Conservation (phyloP, 306 rosid species). For the Psophocarpus tetragonolobus region DNA sequence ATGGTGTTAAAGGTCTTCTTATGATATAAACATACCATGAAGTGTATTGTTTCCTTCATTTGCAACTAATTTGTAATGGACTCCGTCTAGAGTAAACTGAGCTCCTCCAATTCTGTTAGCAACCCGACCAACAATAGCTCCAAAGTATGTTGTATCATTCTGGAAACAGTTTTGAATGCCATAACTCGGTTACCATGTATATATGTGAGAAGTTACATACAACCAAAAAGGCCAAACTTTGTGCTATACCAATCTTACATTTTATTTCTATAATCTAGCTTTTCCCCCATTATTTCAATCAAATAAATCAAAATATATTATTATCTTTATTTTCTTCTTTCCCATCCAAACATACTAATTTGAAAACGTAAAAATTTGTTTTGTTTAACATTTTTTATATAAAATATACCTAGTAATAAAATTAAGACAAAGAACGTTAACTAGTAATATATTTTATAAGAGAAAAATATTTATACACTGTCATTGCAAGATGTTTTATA, state of each 20-base stretch:
- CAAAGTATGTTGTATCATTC: conserved; percentile 69
- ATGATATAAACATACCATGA: conserved; percentile 61
- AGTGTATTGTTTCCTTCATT: conserved; percentile 75
- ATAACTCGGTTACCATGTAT: not conserved
- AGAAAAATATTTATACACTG: too few relatives aligned
- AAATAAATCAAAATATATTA: too few relatives aligned
- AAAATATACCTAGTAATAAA: too few relatives aligned
- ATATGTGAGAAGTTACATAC: not conserved
- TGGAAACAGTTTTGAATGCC: conserved; percentile 33
- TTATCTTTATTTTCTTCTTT: too few relatives aligned
- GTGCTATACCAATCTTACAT: not conserved
- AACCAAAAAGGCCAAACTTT: not conserved
- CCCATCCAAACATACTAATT: not conserved
- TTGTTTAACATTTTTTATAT: too few relatives aligned
- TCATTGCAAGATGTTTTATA: too few relatives aligned
- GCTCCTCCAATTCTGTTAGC: conserved; percentile 93
- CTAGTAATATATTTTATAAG: too few relatives aligned
- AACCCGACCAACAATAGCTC: conserved; percentile 77
- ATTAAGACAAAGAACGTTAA: too few relatives aligned
- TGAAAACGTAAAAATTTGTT: not conserved
- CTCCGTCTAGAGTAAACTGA: conserved; percentile 63
- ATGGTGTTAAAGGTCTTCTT: not conserved
- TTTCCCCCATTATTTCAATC: not conserved
- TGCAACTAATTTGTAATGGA: conserved; percentile 62
- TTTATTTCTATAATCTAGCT: too few relatives aligned